phyloP scores from a whole-genome alignment of 441 rosid genomes.

The Flueggea neowawraea region DNA sequence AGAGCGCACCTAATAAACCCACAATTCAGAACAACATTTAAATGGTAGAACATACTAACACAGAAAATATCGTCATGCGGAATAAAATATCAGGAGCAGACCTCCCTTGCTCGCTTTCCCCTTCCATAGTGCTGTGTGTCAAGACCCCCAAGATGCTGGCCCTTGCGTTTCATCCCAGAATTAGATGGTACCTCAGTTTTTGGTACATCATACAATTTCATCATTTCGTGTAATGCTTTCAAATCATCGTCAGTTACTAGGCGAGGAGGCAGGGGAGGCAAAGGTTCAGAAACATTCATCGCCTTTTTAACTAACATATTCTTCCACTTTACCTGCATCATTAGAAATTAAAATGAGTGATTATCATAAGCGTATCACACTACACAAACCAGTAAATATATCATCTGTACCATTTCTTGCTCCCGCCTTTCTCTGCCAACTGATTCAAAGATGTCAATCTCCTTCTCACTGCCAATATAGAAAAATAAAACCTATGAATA shows the following conservation, averaged over 20 bases:
- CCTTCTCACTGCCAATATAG: slow-evolving; percentile 59
- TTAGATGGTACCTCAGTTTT: slow-evolving; percentile 42
- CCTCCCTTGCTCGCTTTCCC: slow-evolving; percentile 98
- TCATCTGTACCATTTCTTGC: slow-evolving; percentile 59
- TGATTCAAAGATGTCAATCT: slow-evolving; percentile 89
- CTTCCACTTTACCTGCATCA: slow-evolving; percentile 75
- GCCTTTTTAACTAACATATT: slow-evolving; percentile 48
- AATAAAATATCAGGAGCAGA: slow-evolving; percentile 26
- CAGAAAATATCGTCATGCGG: slow-evolving; percentile 3
- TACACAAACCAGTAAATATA: slow-evolving; percentile 11
- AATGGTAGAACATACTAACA: not conserved
- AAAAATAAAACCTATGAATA: not conserved
- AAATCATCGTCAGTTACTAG: slow-evolving; percentile 88
- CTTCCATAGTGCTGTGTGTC: slow-evolving; percentile 85
- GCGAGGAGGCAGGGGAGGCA: slow-evolving; percentile 71
- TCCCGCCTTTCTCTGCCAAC: slow-evolving; percentile 73
- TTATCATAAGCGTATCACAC: slow-evolving; percentile 8
- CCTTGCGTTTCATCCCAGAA: slow-evolving; percentile 59
- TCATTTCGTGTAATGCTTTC: slow-evolving; percentile 57
- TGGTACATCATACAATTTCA: slow-evolving; percentile 63
- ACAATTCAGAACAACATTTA: not conserved
- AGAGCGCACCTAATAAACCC: slow-evolving; percentile 63
- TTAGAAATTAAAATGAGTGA: slow-evolving; percentile 11
- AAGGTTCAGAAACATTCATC: slow-evolving; percentile 35
- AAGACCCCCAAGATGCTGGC: slow-evolving; percentile 51